Percentiles rank a stretch among this genome's conserved stretches.
Conservation (phyloP, 2,329 filamentous ascomycete genomes). For the Cladophialophora immunda region DNA sequence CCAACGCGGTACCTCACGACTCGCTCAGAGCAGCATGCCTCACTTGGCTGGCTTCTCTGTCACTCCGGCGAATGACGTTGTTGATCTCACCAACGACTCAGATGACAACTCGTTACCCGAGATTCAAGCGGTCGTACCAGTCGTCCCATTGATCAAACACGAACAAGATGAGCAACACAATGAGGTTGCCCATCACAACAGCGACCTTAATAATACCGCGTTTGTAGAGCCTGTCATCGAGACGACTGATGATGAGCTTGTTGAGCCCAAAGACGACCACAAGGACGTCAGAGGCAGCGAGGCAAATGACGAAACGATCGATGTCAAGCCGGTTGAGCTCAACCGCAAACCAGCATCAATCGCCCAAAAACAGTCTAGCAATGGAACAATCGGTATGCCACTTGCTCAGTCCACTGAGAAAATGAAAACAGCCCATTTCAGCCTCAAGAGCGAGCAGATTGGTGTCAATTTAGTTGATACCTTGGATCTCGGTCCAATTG, state of each 20-base stretch:
- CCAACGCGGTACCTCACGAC: neutral
- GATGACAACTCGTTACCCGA: conserved; percentile 6
- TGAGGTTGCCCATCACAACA: neutral
- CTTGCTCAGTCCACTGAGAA: neutral
- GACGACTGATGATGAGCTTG: neutral
- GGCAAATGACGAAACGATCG: neutral
- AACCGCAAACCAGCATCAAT: neutral
- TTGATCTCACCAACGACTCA: conserved; percentile 31
- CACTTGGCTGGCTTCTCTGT: neutral
- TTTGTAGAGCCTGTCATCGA: too few relatives aligned
- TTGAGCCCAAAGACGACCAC: neutral
- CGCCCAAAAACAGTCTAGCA: neutral
- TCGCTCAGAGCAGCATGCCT: conserved; percentile 15
- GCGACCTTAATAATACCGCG: neutral
- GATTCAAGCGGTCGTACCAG: neutral
- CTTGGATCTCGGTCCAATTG: neutral
- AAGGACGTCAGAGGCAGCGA: neutral
- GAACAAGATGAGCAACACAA: conserved; percentile 15
- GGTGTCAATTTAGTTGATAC: neutral
- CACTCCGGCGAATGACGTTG: neutral
- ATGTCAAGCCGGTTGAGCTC: neutral
- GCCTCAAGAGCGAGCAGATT: neutral
- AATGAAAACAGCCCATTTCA: neutral
- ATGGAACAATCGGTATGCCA: neutral
- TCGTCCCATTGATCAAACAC: conserved; percentile 16